Percentiles rank a stretch among this genome's conserved stretches.
Evolutionary conservation across 129 eudicot species (phyloP).

Genomic region (Chrysanthemum lavandulifolium): DNA sequence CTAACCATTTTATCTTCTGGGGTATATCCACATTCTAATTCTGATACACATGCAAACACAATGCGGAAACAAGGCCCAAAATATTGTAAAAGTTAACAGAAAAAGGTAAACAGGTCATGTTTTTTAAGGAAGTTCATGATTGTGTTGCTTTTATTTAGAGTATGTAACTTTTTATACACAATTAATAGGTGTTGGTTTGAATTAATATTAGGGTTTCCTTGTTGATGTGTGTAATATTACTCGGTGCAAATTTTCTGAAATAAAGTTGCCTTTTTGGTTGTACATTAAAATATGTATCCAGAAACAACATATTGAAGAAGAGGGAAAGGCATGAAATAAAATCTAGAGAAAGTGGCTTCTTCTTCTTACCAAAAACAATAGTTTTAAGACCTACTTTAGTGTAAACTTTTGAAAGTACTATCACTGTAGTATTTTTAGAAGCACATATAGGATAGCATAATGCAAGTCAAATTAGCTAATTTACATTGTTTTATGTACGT

Average conservation of each 20-base stretch:
- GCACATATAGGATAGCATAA: background rate
- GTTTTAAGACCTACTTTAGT: constrained; percentile 32
- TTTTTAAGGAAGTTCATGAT: constrained; percentile 9
- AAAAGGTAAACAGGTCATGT: background rate
- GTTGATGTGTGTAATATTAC: constrained; percentile 37
- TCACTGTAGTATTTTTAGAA: constrained; percentile 13
- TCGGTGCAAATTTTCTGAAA: constrained; percentile 24
- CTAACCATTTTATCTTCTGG: constrained; percentile 41
- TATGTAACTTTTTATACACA: background rate
- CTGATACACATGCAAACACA: constrained; percentile 20
- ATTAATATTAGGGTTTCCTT: constrained; percentile 27
- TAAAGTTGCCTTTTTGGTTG: constrained; percentile 44
- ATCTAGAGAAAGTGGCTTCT: constrained; percentile 30
- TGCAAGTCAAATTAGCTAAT: background rate
- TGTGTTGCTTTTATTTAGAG: background rate
- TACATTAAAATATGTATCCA: constrained; percentile 21
- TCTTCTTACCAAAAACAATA: constrained; percentile 27
- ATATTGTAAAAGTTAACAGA: background rate
- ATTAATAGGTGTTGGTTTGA: constrained; percentile 9
- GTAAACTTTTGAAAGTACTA: constrained; percentile 36
- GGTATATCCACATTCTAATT: constrained; percentile 32
- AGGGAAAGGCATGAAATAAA: constrained; percentile 38
- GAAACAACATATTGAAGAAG: constrained; percentile 39
- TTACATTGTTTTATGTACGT: background rate
- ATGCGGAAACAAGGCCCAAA: constrained; percentile 10